These are phyloP conservation scores for Nicotiana noctiflora DNA, from an alignment of 257 asterid genomes.

Conservation along the genomic window DNA sequence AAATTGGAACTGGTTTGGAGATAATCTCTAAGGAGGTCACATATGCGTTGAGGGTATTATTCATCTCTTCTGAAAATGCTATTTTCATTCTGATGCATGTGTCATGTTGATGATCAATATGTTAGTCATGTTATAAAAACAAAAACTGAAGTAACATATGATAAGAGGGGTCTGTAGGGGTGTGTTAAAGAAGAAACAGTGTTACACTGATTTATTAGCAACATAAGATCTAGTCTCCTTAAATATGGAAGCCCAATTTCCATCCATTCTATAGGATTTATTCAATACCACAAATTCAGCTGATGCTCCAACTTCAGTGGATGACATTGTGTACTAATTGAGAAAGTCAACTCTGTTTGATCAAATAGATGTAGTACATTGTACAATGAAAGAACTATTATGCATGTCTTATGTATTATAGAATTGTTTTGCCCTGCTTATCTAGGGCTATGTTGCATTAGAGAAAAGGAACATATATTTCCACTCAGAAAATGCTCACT, in stretches of 20 bases:
- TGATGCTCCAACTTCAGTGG: not conserved
- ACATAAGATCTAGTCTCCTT: not conserved
- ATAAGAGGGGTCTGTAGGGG: not conserved
- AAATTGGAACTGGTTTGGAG: constrained; percentile 84
- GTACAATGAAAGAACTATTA: not conserved
- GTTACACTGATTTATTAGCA: not conserved
- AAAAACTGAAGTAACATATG: not conserved
- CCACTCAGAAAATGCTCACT: not conserved
- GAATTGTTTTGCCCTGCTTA: not conserved
- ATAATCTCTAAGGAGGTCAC: constrained; percentile 66
- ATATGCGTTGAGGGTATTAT: constrained; percentile 61
- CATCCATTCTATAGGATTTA: not conserved
- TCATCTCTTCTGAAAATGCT: not conserved
- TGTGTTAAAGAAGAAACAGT: not conserved
- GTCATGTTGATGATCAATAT: not conserved
- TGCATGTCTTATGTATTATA: not conserved
- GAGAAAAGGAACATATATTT: not conserved
- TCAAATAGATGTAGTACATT: not conserved
- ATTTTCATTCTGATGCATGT: constrained; percentile 6
- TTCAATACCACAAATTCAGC: not conserved
- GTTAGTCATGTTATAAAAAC: not conserved
- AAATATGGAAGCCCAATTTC: not conserved
- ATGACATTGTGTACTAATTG: not conserved
- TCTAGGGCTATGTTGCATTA: not conserved
- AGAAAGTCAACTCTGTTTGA: not conserved